Evolutionary conservation across 345 rosid species (phyloP).

Genomic region (Ailanthus altissimus): DNA sequence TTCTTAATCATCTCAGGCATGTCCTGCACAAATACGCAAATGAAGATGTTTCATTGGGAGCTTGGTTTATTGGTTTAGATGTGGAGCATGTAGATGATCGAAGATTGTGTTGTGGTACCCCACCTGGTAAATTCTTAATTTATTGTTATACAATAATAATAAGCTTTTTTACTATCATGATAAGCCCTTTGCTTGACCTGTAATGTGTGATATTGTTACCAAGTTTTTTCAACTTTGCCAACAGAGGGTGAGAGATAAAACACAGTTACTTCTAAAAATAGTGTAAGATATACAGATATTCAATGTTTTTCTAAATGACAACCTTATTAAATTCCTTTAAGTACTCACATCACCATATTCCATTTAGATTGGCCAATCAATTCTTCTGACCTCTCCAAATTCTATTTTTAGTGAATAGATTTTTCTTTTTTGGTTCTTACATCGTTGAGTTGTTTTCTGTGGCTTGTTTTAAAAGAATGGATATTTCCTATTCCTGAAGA

Average conservation of each 20-base stretch:
- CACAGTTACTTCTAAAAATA: neutral
- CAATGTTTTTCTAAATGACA: too few species aligned
- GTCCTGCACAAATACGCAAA: slow-evolving; percentile 64
- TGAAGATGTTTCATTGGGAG: slow-evolving; percentile 62
- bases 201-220: neutral
- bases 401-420: too few species aligned
- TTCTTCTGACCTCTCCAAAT: too few species aligned
- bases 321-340: too few species aligned
- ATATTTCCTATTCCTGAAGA: too few species aligned
- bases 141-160: neutral
- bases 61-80: slow-evolving; percentile 67
- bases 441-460: too few species aligned
- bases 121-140: slow-evolving; percentile 53
- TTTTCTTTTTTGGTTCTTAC: too few species aligned
- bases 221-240: neutral
- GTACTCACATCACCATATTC: too few species aligned
- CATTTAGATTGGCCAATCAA: too few species aligned
- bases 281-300: neutral
- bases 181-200: neutral
- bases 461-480: too few species aligned
- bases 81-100: slow-evolving; percentile 57
- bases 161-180: neutral
- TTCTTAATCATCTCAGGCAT: slow-evolving; percentile 40
- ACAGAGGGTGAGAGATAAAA: too few species aligned
- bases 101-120: slow-evolving; percentile 74